These are phyloP conservation scores for Volvariella volvacea DNA, from an alignment of 1,284 basidiomycete genomes.

Conservation along the genomic window DNA sequence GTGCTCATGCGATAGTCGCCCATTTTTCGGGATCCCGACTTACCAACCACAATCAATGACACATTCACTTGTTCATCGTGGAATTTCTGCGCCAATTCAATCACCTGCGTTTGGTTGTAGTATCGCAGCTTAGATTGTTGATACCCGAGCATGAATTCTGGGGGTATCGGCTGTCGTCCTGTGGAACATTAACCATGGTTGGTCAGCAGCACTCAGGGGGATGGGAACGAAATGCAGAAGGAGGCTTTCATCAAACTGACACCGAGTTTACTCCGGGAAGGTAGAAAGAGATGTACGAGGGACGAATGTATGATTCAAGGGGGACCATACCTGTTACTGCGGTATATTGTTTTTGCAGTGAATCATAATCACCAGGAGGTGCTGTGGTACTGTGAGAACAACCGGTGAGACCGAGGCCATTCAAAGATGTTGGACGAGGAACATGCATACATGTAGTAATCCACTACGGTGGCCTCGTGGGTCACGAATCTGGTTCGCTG, in stretches of 20 bases:
- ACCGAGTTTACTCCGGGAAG: no score
- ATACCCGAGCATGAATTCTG: constrained; percentile 31
- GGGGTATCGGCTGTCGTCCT: constrained; percentile 33
- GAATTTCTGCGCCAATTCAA: constrained; percentile 31
- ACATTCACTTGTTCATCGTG: constrained; percentile 33
- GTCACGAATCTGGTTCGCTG: constrained; percentile 29
- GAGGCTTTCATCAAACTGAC: no score
- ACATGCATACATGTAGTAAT: constrained; percentile 30
- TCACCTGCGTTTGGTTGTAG: constrained; percentile 30
- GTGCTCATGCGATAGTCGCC: not conserved
- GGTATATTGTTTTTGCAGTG: constrained; percentile 32
- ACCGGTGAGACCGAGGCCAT: no score
- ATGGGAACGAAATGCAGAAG: no score
- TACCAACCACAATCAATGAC: constrained; percentile 30
- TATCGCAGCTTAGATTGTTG: constrained; percentile 38
- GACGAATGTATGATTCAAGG: not conserved
- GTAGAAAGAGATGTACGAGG: no score
- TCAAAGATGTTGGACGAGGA: no score
- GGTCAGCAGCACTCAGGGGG: no score
- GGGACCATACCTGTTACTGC: constrained; percentile 26
- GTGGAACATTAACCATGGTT: not conserved
- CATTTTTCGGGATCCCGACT: not conserved
- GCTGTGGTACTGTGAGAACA: constrained; percentile 27
- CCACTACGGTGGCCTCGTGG: constrained; percentile 29
- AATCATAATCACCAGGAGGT: constrained; percentile 29